phyloP scores from a whole-genome alignment of 768 basidiomycete species.

The Phylloporus sp. region DNA sequence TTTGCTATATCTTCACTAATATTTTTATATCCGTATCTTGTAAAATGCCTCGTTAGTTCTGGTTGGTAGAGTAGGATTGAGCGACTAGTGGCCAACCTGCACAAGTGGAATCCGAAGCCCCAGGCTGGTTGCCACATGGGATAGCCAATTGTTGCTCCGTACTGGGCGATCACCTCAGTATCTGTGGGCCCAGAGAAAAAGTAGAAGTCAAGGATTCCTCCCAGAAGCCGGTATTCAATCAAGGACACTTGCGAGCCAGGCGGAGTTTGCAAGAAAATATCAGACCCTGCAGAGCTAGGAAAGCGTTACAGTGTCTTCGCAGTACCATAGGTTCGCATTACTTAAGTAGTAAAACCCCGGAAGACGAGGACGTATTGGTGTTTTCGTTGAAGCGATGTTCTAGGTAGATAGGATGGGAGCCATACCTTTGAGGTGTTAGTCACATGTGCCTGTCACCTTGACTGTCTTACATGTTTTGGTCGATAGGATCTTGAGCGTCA shows the following conservation, averaged over 20 bases:
- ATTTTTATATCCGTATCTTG: conserved; percentile 45
- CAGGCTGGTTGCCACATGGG: conserved; percentile 72
- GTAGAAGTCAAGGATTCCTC: conserved; percentile 76
- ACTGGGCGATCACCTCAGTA: conserved; percentile 64
- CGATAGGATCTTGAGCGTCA: conserved; percentile 58
- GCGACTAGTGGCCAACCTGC: conserved; percentile 39
- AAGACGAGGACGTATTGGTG: conserved; percentile 48
- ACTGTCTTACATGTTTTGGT: conserved; percentile 56
- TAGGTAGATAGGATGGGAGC: conserved; percentile 68
- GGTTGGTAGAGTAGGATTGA: neutral
- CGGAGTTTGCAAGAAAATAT: conserved; percentile 65
- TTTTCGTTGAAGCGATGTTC: conserved; percentile 64
- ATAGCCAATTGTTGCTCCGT: conserved; percentile 60
- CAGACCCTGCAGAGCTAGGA: conserved; percentile 60
- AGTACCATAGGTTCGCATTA: conserved; percentile 19
- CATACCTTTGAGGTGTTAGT: conserved; percentile 44
- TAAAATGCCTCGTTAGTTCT: neutral
- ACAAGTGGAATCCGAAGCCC: conserved; percentile 78
- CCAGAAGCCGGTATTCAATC: conserved; percentile 69
- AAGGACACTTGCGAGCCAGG: conserved; percentile 51
- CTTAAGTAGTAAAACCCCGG: conserved; percentile 76
- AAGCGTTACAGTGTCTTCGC: conserved; percentile 6
- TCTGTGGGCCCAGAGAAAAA: conserved; percentile 59
- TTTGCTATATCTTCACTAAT: conserved; percentile 55
- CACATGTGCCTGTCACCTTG: neutral